Evolutionary conservation across 108 stramenopile species (phyloP), one percentile per base, ranked within the genome.

Genomic region (Discostella stelligeroides): DNA sequence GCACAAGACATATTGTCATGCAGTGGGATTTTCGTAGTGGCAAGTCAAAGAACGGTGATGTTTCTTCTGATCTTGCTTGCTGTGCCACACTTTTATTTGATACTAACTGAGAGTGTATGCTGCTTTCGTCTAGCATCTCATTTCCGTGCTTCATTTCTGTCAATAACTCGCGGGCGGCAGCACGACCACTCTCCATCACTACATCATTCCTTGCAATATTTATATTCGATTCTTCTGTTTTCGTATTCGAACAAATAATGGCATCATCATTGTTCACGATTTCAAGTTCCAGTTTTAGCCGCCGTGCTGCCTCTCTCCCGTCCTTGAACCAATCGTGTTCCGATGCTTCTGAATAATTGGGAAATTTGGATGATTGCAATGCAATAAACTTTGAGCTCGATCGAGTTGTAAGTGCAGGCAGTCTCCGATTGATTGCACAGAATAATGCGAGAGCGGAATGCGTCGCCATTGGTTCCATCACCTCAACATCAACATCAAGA

Each of bases 1-100:
- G 88, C 10, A 92, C 92, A 62, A 88, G 66, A 57, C 92, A 90
- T 10, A 88, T 82, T 21, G 92, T 84, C 23, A 86, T 61, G 43
- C 75, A 69, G 61, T 76, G 75, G 49, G 75, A 76, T 69, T 76
- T 69, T 15, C 49, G 50, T 18, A 62, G 46, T 1, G 68, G 66
- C 7, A 75, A n/a, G 40, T 66, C 48, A 48, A 75, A 75, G n/a
- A n/a, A n/a, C n/a, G n/a, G n/a, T n/a, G n/a, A 41, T 43, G 43
- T 20, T 30, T 57, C n/a, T 45, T 46, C 8, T 37, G 8, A 13
- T 59, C 5, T 7, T 43, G 27, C 0, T n/a, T n/a, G n/a, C 21
- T 43, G 40, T 40, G 34, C 4, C 20, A 18, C 45, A 0, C 40
- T 27, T 37, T 67, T 55, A 20, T 21, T 25, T 2, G 17, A 12